phyloP scores from a whole-genome alignment of 1,284 basidiomycete genomes.

The Puccinia polysora region DNA sequence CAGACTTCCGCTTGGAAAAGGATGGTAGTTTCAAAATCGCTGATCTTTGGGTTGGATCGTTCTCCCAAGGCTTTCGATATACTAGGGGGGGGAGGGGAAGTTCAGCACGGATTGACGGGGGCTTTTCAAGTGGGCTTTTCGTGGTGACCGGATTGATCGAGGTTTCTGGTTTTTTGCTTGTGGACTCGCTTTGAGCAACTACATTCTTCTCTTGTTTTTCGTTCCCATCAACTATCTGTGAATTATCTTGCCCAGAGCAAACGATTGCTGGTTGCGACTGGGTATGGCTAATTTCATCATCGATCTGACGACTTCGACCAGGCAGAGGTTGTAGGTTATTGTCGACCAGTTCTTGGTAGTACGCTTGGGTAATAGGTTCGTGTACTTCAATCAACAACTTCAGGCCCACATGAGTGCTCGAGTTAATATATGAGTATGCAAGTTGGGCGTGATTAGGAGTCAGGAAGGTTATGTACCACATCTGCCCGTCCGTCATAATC shows the following conservation, averaged over 20 bases:
- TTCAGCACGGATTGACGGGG: background rate
- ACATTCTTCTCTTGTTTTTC: too few relatives aligned
- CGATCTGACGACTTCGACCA: constrained; percentile 39
- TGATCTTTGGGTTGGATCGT: constrained; percentile 5
- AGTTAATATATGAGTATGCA: constrained; percentile 17
- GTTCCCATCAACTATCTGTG: too few relatives aligned
- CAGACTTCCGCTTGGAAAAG: constrained; percentile 34
- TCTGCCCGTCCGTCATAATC: constrained; percentile 42
- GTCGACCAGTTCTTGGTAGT: constrained; percentile 21
- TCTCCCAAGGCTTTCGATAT: constrained; percentile 17
- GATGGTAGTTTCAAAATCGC: constrained; percentile 40
- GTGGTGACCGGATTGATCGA: too few relatives aligned
- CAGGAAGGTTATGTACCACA: constrained; percentile 42
- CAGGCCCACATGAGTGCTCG: constrained; percentile 7
- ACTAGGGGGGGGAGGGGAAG: background rate
- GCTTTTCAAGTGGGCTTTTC: constrained; percentile 44
- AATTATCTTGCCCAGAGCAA: constrained; percentile 48
- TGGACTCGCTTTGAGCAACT: too few relatives aligned
- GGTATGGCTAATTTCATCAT: constrained; percentile 45
- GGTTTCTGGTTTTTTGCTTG: too few relatives aligned
- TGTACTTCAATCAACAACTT: constrained; percentile 35
- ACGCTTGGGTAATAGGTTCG: constrained; percentile 20
- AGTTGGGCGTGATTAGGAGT: constrained; percentile 23
- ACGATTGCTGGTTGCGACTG: too few relatives aligned
- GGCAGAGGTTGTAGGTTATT: constrained; percentile 39